Evolutionary conservation across 2,329 filamentous ascomycete species (phyloP), one percentile per base, ranked within the genome.

Genomic region (Sporothrix variecibatus): DNA sequence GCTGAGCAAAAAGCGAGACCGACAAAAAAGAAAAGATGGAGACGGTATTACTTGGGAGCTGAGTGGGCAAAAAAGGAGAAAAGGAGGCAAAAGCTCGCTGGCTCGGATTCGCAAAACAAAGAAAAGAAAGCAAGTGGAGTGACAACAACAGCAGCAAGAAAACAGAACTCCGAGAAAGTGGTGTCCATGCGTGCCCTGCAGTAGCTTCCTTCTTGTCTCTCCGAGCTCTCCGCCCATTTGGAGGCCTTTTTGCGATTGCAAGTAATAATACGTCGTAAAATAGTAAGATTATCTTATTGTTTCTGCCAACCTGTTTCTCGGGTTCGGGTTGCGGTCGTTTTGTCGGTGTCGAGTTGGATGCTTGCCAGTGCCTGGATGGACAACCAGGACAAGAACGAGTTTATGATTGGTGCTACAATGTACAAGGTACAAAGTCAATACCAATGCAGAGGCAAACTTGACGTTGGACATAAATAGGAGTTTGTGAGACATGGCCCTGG

Each of bases 51-150:
- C 28, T 8, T 34, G 56, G 56, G 56, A 60, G 56, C 56, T 60
- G 56, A 60, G 56, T 60, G 28, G 56, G 56, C 56, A 60, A 60
- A 60, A 60, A n/a, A 34, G 56, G 28, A 34, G 28, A 60, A 60
- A 60, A 12, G 56, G 3, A 23, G 23, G 51, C 8, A n/a, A 8
- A 2, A 60, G 56, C 28, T 38, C 28, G 56, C 12, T 1, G 34
- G 34, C 34, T 34, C 34, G 34, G 34, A 34, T 20, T 60, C 56
- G 56, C 56, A 60, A 60, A 60, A 49, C 34, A 64, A 64, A 64
- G 60, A 64, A 38, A 64, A 64, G 8, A 15, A n/a, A 23, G 23
- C 51, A 56, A 23, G 8, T 53, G 8, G 51, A 26, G 11, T 28
- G 51, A 12, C 23, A 15, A 28, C 8, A 28, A 26, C 23, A 28